Percentiles rank a stretch among this genome's conserved stretches.
These are phyloP conservation scores for Candida sp. DNA, from an alignment of 1,139 yeast species.

Conservation along the genomic window DNA sequence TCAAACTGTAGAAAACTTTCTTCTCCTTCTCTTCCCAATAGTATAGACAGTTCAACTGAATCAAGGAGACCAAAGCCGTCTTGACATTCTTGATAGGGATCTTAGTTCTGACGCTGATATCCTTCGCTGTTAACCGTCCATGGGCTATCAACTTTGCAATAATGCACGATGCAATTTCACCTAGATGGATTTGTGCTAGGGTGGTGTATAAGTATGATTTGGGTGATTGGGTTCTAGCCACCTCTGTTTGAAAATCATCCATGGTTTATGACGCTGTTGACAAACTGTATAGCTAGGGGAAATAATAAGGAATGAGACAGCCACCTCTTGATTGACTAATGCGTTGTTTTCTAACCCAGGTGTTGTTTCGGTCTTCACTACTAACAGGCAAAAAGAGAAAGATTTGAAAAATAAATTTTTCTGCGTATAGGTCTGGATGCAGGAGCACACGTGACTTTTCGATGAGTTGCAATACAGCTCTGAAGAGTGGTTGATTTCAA, in stretches of 20 bases:
- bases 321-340: too few relatives aligned
- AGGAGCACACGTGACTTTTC: not conserved
- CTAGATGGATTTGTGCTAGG: slow-evolving; percentile 58
- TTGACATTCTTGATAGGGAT: slow-evolving; percentile 52
- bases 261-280: slow-evolving; percentile 5
- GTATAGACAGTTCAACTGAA: slow-evolving; percentile 67
- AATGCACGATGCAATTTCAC: slow-evolving; percentile 65
- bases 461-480: not conserved
- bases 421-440: not conserved
- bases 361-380: not conserved
- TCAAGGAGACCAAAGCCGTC: slow-evolving; percentile 62
- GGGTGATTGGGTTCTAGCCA: slow-evolving; percentile 59
- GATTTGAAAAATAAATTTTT: slow-evolving; percentile 1
- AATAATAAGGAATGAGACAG: too few relatives aligned
- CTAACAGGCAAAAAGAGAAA: not conserved
- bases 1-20: slow-evolving; percentile 58
- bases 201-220: slow-evolving; percentile 60
- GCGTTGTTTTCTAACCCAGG: too few relatives aligned
- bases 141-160: slow-evolving; percentile 59
- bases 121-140: slow-evolving; percentile 59
- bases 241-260: slow-evolving; percentile 18
- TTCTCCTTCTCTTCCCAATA: slow-evolving; percentile 52
- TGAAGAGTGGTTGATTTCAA: not conserved
- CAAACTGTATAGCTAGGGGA: too few relatives aligned
- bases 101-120: slow-evolving; percentile 43